Percentiles rank a stretch among this genome's conserved stretches.
Evolutionary conservation across 192 early-diverging fungal species (phyloP).

Genomic region (Entophlyctis luteolus): DNA sequence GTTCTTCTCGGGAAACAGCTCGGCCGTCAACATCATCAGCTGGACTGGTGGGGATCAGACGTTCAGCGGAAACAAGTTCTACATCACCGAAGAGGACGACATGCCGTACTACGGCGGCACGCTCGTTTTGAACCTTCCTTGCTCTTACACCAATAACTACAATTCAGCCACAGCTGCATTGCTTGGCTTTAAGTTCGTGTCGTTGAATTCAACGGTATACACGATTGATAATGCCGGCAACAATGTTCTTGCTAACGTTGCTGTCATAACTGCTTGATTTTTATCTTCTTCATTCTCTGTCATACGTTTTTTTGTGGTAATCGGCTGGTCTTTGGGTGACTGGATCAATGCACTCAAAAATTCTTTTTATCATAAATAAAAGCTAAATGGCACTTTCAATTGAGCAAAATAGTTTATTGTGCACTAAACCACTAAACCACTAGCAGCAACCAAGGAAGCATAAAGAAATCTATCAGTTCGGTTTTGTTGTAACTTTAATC

Average conservation of each 20-base stretch:
- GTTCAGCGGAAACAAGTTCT: not conserved
- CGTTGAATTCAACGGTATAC: not conserved
- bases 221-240: not conserved
- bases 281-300: not conserved
- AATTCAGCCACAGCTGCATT: not conserved
- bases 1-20: not conserved
- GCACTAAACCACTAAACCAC: too few species aligned
- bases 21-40: not conserved
- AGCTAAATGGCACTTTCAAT: too few species aligned
- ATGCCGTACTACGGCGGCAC: not conserved
- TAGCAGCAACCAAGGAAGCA: too few species aligned
- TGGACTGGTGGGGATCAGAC: not conserved
- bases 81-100: too few species aligned
- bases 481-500: too few species aligned
- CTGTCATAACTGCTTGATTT: not conserved
- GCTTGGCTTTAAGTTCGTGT: not conserved
- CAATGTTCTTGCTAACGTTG: not conserved
- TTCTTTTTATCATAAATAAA: too few species aligned
- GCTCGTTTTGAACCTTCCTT: not conserved
- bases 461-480: too few species aligned
- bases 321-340: too few species aligned
- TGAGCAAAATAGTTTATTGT: too few species aligned
- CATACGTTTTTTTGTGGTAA: too few species aligned
- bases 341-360: too few species aligned
- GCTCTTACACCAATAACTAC: not conserved